These are phyloP conservation scores for Aspergillus intermedius DNA, from an alignment of 2,329 filamentous ascomycete genomes.

Conservation along the genomic window DNA sequence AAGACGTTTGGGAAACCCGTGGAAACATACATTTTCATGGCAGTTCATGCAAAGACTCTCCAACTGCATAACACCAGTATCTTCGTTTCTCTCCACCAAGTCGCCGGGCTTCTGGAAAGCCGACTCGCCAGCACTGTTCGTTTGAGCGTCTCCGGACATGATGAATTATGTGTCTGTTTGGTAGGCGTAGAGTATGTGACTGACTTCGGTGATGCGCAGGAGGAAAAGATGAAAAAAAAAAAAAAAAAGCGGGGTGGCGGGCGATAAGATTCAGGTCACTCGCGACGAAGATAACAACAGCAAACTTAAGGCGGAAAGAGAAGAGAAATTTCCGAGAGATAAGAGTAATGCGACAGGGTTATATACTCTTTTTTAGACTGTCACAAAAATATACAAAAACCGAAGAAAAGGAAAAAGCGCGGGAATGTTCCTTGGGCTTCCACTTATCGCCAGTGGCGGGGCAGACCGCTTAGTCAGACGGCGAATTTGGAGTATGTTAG, in stretches of 20 bases:
- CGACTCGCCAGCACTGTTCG: constrained; percentile 17
- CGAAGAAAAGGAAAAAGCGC: constrained; percentile 15
- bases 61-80: constrained; percentile 39
- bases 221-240: not conserved
- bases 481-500: not conserved
- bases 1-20: constrained; percentile 35
- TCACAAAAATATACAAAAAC: constrained; percentile 1
- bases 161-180: constrained; percentile 3
- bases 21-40: constrained; percentile 58
- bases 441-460: constrained; percentile 16
- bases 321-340: not conserved
- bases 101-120: constrained; percentile 36
- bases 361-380: not conserved
- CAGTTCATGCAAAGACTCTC: constrained; percentile 86
- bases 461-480: constrained; percentile 9
- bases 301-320: not conserved
- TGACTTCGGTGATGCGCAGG: not conserved
- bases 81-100: constrained; percentile 33
- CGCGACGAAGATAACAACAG: not conserved
- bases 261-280: not conserved
- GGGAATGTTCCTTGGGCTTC: constrained; percentile 28
- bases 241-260: not conserved
- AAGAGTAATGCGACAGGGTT: not conserved
- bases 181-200: not conserved
- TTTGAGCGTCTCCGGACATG: constrained; percentile 24